Evolutionary conservation across 1,284 basidiomycete species (phyloP).

Genomic region (Fomes fomentarius): DNA sequence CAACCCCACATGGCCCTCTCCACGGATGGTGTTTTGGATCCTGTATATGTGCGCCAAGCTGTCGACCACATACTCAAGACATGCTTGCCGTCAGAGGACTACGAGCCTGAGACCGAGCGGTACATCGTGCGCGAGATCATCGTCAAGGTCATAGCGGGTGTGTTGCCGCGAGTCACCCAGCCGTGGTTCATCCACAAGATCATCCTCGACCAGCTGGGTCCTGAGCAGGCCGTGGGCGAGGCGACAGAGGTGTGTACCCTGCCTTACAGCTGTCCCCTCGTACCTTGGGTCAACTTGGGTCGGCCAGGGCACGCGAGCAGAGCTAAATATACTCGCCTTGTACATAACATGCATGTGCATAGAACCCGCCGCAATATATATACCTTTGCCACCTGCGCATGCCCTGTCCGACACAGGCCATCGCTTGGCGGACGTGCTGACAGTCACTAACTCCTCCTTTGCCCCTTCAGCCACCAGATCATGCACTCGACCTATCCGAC

Average conservation of each 20-base stretch:
- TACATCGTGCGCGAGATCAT: slow-evolving; percentile 78
- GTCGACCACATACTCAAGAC: slow-evolving; percentile 71
- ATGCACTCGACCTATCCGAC: slow-evolving; percentile 1
- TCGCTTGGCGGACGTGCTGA: not conserved
- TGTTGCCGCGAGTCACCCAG: slow-evolving; percentile 71
- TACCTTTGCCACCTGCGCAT: not conserved
- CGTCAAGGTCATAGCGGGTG: slow-evolving; percentile 67
- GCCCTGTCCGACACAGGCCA: slow-evolving; percentile 1
- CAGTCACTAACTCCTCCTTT: slow-evolving; percentile 9
- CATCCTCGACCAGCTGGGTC: slow-evolving; percentile 63
- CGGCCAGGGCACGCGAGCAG: slow-evolving; percentile 11
- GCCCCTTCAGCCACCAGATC: not conserved
- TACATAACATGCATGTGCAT: slow-evolving; percentile 4
- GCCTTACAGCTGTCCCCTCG: not conserved
- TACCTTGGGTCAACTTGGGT: slow-evolving; percentile 3
- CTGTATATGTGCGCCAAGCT: slow-evolving; percentile 78
- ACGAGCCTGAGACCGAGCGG: slow-evolving; percentile 70
- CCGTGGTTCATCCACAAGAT: slow-evolving; percentile 81
- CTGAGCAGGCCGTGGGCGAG: slow-evolving; percentile 33
- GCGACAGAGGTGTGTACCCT: slow-evolving; percentile 35
- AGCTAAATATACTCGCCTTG: slow-evolving; percentile 13
- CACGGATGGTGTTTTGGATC: slow-evolving; percentile 61
- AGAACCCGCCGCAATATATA: slow-evolving; percentile 8
- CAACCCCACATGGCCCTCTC: slow-evolving; percentile 81
- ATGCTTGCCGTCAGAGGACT: slow-evolving; percentile 72